phyloP scores from a whole-genome alignment of 495 filamentous ascomycete genomes.

The Xylaria castorea region DNA sequence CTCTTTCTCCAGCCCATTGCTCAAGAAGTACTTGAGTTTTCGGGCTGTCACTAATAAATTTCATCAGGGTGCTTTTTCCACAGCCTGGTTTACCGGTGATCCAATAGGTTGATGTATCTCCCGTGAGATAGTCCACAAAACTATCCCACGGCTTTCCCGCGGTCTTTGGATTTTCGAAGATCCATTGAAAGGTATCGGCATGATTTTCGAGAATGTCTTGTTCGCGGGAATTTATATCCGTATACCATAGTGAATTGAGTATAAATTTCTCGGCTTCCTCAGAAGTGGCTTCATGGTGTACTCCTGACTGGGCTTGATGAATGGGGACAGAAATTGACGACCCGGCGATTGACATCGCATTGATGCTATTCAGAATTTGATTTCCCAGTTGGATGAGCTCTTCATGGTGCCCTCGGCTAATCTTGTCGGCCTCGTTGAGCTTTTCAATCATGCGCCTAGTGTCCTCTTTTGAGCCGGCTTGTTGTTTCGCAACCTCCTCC shows the following conservation, averaged over 20 bases:
- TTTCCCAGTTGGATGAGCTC: not conserved
- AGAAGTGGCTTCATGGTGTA: not conserved
- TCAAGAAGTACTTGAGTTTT: not conserved
- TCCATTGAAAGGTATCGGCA: not conserved
- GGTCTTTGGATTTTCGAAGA: not conserved
- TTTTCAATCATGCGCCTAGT: not conserved
- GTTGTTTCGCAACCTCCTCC: not conserved
- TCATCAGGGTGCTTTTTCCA: conserved; percentile 1
- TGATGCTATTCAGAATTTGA: not conserved
- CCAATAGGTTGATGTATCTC: not conserved
- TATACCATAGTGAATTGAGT: not conserved
- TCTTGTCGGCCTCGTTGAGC: not conserved
- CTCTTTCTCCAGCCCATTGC: not conserved
- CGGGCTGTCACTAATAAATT: not conserved
- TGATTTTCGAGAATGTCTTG: not conserved
- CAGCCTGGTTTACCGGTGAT: conserved; percentile 1
- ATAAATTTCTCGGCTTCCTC: not conserved
- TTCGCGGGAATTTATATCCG: not conserved
- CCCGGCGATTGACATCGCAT: not conserved
- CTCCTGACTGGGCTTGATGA: not conserved
- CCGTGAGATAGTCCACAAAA: not conserved
- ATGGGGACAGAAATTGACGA: not conserved
- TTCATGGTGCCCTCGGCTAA: not conserved
- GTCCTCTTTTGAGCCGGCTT: not conserved
- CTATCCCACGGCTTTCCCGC: not conserved